Percentiles rank a stretch among this genome's conserved stretches.
These are phyloP conservation scores for Arthrobotrys sinensis DNA, from an alignment of 2,329 filamentous ascomycete species.

Conservation along the genomic window DNA sequence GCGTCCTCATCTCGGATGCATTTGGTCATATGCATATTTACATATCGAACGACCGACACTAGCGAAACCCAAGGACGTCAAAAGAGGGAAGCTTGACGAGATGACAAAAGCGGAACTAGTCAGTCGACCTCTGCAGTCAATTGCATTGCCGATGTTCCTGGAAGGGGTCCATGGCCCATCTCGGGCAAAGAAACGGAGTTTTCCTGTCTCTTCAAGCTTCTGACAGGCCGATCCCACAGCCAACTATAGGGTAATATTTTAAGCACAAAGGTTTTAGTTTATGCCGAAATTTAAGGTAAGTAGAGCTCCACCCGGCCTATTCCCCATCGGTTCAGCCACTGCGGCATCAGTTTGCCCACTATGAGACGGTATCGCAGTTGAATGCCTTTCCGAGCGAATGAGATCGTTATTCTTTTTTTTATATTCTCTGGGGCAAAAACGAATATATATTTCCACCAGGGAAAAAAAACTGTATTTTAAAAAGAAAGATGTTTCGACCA, in stretches of 20 bases:
- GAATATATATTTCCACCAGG: constrained; percentile 21
- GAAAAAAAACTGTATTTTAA: constrained; percentile 22
- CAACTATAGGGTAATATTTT: constrained; percentile 32
- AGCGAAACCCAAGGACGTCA: constrained; percentile 32
- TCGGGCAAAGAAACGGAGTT: constrained; percentile 57
- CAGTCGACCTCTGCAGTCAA: constrained; percentile 28
- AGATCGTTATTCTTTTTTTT: constrained; percentile 32
- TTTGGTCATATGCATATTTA: constrained; percentile 60
- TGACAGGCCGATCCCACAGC: constrained; percentile 54
- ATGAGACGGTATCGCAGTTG: constrained; percentile 50
- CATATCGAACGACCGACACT: constrained; percentile 31
- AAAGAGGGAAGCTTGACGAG: constrained; percentile 61
- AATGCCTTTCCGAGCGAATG: constrained; percentile 47
- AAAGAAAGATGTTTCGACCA: constrained; percentile 37
- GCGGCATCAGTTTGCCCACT: constrained; percentile 55
- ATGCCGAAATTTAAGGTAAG: constrained; percentile 58
- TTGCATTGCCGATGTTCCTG: constrained; percentile 54
- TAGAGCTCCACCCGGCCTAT: constrained; percentile 50
- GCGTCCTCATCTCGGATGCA: constrained; percentile 39
- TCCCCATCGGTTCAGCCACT: constrained; percentile 53
- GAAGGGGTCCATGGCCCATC: constrained; percentile 40
- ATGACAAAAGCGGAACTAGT: constrained; percentile 41
- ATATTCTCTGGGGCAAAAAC: neutral
- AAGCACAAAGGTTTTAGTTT: constrained; percentile 40
- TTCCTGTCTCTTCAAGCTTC: constrained; percentile 56